phyloP scores from a whole-genome alignment of 176 grass and related monocot genomes.

The Carex cristatella region DNA sequence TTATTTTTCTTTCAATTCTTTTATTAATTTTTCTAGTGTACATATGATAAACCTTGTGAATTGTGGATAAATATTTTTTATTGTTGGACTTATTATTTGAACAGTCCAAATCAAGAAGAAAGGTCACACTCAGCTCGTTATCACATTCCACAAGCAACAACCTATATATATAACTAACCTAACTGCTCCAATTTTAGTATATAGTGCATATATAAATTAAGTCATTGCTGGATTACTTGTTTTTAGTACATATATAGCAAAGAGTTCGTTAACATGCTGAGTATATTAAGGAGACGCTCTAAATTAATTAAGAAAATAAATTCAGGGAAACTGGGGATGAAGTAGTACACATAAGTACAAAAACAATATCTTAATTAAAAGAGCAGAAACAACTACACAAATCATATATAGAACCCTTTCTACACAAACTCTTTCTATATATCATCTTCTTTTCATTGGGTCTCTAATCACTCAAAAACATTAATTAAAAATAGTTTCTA shows the following conservation, averaged over 20 bases:
- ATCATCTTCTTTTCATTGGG: neutral
- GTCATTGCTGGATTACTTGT: neutral
- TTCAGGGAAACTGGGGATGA: neutral
- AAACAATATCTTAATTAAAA: neutral
- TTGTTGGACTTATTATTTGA: neutral
- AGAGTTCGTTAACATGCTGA: neutral
- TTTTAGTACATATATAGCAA: neutral
- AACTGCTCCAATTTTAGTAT: neutral
- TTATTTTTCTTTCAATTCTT: too few species aligned
- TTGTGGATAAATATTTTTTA: neutral
- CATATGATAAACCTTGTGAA: too few species aligned
- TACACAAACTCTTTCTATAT: neutral
- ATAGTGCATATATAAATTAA: neutral
- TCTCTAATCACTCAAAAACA: neutral
- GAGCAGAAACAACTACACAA: neutral
- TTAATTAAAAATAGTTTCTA: neutral
- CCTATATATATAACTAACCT: neutral
- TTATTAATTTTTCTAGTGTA: too few species aligned
- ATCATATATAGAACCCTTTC: neutral
- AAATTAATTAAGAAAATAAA: neutral
- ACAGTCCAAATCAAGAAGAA: neutral
- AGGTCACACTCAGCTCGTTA: neutral
- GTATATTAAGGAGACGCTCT: neutral
- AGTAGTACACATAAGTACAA: neutral
- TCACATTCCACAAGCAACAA: constrained; percentile 13